Percentiles rank a stretch among this genome's conserved stretches.
Conservation (phyloP, 164 flowering plant species). For the Sedum album region DNA sequence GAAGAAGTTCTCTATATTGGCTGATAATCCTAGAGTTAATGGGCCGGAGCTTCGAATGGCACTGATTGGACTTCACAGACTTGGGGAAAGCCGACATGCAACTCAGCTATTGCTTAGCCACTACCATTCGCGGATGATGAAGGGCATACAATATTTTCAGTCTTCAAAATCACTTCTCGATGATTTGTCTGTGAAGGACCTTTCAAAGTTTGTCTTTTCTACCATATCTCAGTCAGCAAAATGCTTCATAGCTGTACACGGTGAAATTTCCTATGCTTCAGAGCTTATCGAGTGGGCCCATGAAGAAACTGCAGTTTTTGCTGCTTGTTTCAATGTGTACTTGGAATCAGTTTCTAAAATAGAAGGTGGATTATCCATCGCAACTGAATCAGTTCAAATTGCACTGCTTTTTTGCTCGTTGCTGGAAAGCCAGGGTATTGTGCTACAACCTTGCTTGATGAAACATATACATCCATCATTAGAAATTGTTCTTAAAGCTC, state of each 20-base stretch:
- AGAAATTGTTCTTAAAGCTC: constrained; percentile 32
- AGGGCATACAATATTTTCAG: constrained; percentile 27
- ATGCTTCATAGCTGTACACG: constrained; percentile 36
- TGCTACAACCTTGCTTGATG: constrained; percentile 37
- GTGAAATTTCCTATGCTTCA: constrained; percentile 39
- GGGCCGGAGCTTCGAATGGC: constrained; percentile 50
- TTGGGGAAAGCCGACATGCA: constrained; percentile 39
- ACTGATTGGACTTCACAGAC: constrained; percentile 40
- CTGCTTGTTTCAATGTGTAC: constrained; percentile 27
- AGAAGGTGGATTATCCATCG: constrained; percentile 36
- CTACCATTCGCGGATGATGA: constrained; percentile 40
- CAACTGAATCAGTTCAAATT: constrained; percentile 35
- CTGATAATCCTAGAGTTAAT: constrained; percentile 38
- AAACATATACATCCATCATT: constrained; percentile 43
- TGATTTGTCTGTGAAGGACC: constrained; percentile 29
- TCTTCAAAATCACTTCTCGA: constrained; percentile 23
- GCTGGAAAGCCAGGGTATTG: constrained; percentile 39
- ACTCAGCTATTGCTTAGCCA: constrained; percentile 40
- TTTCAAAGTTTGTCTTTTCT: constrained; percentile 47
- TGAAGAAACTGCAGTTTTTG: constrained; percentile 44
- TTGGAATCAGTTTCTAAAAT: constrained; percentile 38
- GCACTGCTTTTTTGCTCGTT: constrained; percentile 45
- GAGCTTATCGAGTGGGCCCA: constrained; percentile 54
- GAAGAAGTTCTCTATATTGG: constrained; percentile 25
- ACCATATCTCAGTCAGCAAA: constrained; percentile 58